Evolutionary conservation across 352 stramenopile genomes (phyloP), one percentile per base, ranked within the genome.

Genomic region (Hyphochytrium catenoides): DNA sequence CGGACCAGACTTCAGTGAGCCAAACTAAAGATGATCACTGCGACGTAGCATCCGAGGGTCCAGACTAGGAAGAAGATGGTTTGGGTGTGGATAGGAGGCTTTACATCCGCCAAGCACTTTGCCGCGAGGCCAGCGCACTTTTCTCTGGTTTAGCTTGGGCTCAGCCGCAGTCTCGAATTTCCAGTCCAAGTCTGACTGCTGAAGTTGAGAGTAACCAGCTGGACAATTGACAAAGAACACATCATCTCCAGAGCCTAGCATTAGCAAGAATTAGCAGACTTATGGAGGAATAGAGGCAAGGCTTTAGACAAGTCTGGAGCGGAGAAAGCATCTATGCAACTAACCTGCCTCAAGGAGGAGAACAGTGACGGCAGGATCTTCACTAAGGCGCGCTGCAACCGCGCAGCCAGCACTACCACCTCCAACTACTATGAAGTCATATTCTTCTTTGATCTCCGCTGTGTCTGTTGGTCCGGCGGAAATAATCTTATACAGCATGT

Each of bases 351-450:
- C 81, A 15, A 94, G 54, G 34, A 94, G 55, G 14, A 90, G 50
- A 47, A 93, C 79, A 19, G 58, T 62, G 46, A 83, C 79, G 43
- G 28, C 53, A 11, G 62, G 50, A 39, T 91, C 56, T 14, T 76
- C 72, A 11, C 51, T 84, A 24, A 94, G 53, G 15, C 68, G 60
- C 47, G 81, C 88, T 27, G 81, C 81, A 19, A 94, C 53, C 32
- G 92, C 68, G 40, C 74, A 90, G 23, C 81, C 78, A 11, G 75
- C 77, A 0, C 74, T 83, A 19, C 81, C 81, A 14, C 53, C 76
- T 38, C 81, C 81, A 14, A 93, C 72, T 36, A 94, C 74, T 27
- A 94, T 74, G 51, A 88, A 94, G 56, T 93, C 77, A n/a, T n/a
- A n/a, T n/a, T n/a, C n/a, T n/a, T n/a, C n/a, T n/a, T n/a, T n/a